Evolutionary conservation across 208 protist genomes (phyloP), one percentile per base, ranked within the genome.

Genomic region (Trypanosoma cruzi): DNA sequence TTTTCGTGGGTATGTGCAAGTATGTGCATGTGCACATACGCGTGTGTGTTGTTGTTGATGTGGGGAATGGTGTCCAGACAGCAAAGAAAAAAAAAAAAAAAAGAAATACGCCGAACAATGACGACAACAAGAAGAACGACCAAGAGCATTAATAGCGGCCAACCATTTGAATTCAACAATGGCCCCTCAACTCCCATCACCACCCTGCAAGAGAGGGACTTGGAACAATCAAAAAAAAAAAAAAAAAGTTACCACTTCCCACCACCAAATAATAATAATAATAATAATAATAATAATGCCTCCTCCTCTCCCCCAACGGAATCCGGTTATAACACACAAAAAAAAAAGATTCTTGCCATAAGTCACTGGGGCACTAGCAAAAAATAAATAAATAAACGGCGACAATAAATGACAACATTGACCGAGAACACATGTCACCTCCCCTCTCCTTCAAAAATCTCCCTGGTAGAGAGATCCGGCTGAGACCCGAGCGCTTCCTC

Each of bases 361-460:
- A n/a, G n/a, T n/a, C n/a, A n/a, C n/a, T n/a, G n/a, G n/a, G n/a
- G n/a, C n/a, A n/a, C n/a, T n/a, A n/a, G n/a, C n/a, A n/a, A n/a
- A n/a, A n/a, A n/a, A n/a, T n/a, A n/a, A n/a, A n/a, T n/a, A n/a
- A n/a, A n/a, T n/a, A n/a, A n/a, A n/a, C n/a, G n/a, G n/a, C n/a
- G n/a, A n/a, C n/a, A n/a, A n/a, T n/a, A n/a, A n/a, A n/a, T n/a
- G n/a, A n/a, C n/a, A n/a, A n/a, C n/a, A n/a, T n/a, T n/a, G n/a
- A 40, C 10, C 36, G 36, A 40, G 4, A 4, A 40, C 44, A 49
- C 44, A 49, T 20, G 16, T 20, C 5, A 49, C 22, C 49, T 58
- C 14, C 71, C 60, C 36, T 54, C 52, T 22, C n/a, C 8, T 50
- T 26, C 65, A 82, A 90, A 90, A 78, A 90, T 79, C 11, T 92